Conservation (phyloP, 164 flowering plant species). For the Macadamia integrifolia region DNA sequence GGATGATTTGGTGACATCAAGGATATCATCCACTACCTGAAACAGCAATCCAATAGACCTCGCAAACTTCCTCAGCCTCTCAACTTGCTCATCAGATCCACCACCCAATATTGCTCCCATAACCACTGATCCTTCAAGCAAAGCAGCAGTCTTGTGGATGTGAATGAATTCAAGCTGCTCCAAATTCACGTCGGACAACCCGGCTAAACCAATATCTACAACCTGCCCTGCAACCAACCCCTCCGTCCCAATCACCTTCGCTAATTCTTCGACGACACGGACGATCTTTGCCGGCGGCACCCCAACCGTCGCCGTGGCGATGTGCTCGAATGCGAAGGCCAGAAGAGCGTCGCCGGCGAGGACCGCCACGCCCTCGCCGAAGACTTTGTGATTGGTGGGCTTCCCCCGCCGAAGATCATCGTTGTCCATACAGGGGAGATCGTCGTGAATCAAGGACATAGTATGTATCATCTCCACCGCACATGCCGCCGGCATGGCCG, state of each 20-base stretch:
- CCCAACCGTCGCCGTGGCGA: slow-evolving; percentile 38
- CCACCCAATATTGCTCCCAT: slow-evolving; percentile 78
- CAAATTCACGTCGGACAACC: slow-evolving; percentile 41
- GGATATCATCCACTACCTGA: slow-evolving; percentile 84
- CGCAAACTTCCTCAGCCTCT: slow-evolving; percentile 53
- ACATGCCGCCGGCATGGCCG: slow-evolving; percentile 71
- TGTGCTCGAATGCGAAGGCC: slow-evolving; percentile 60
- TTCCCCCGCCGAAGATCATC: slow-evolving; percentile 72
- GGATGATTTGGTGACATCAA: slow-evolving; percentile 64
- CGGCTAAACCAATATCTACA: slow-evolving; percentile 53
- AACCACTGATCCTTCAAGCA: slow-evolving; percentile 64
- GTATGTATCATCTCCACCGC: slow-evolving; percentile 86
- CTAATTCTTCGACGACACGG: slow-evolving; percentile 52
- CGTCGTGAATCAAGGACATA: slow-evolving; percentile 79
- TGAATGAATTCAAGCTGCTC: slow-evolving; percentile 67
- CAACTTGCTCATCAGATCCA: slow-evolving; percentile 50
- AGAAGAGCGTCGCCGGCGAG: slow-evolving; percentile 76
- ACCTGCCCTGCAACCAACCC: slow-evolving; percentile 82
- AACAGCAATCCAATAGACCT: slow-evolving; percentile 58
- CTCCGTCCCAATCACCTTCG: slow-evolving; percentile 50
- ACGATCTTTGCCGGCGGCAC: slow-evolving; percentile 37
- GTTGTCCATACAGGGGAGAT: slow-evolving; percentile 81
- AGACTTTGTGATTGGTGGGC: slow-evolving; percentile 71
- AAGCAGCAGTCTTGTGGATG: slow-evolving; percentile 64
- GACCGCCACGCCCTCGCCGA: slow-evolving; percentile 67